Conservation (phyloP, 768 basidiomycete genomes). For the Boletus pseudopeckii region DNA sequence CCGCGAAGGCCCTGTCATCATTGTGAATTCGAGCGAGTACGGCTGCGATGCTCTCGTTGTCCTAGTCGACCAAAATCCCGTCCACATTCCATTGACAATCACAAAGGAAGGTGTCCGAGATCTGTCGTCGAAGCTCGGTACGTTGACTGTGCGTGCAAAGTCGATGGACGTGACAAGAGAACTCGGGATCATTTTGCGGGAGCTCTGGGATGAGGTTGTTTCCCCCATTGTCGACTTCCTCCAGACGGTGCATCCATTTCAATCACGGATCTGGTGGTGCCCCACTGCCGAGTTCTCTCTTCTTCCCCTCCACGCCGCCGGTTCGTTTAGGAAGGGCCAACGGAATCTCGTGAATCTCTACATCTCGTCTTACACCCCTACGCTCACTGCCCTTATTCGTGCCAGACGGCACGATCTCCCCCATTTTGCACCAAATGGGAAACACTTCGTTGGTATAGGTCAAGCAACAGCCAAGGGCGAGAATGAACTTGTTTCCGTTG, state of each 20-base stretch:
- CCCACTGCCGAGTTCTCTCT: background rate
- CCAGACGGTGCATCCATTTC: background rate
- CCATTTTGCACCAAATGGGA: background rate
- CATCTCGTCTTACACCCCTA: slow-evolving; percentile 18
- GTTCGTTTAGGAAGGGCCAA: background rate
- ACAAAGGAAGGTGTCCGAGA: no score
- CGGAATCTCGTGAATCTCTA: slow-evolving; percentile 6
- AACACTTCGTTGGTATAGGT: background rate
- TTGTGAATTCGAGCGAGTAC: no score
- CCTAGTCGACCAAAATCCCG: background rate
- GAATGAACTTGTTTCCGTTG: background rate
- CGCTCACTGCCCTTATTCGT: slow-evolving; percentile 7
- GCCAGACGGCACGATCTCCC: background rate
- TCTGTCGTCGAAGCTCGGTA: background rate
- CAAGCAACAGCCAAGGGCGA: background rate
- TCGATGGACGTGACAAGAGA: background rate
- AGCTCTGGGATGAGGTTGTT: background rate
- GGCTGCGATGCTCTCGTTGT: background rate
- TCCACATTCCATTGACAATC: background rate
- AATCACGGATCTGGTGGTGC: background rate
- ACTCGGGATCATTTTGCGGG: background rate
- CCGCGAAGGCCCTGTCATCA: no score
- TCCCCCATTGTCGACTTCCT: background rate
- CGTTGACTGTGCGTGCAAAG: background rate
- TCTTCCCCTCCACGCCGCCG: background rate